Conservation (phyloP, 495 filamentous ascomycete genomes). For the Chaetomium fimeti region DNA sequence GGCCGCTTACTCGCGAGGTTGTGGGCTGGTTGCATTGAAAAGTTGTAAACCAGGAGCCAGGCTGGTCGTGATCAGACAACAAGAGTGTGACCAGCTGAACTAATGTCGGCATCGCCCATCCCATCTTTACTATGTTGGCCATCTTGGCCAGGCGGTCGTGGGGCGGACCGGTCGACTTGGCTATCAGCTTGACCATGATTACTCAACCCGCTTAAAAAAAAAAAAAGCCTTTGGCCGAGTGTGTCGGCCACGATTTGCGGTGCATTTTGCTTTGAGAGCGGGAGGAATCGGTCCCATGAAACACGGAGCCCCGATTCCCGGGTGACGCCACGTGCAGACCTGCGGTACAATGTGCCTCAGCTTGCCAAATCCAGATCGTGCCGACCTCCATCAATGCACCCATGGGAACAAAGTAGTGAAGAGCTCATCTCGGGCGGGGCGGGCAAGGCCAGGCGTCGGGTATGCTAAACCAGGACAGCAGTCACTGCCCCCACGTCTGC, state of each 20-base stretch:
- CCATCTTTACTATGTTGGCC: neutral
- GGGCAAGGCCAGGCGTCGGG: neutral
- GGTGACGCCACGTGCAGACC: neutral
- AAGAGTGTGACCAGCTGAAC: too few relatives aligned
- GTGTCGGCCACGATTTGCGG: neutral
- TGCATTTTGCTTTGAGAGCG: neutral
- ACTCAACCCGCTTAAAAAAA: neutral
- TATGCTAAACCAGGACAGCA: neutral
- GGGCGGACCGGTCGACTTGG: neutral
- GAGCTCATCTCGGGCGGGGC: neutral
- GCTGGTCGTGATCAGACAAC: too few relatives aligned
- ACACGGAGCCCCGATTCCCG: slow-evolving; percentile 31
- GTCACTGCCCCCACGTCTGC: neutral
- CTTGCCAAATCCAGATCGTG: neutral
- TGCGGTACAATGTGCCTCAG: neutral
- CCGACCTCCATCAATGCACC: neutral
- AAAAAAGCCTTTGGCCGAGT: neutral
- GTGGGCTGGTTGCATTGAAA: too few relatives aligned
- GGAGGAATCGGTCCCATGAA: slow-evolving; percentile 29
- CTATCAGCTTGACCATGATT: neutral
- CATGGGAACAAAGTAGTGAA: neutral
- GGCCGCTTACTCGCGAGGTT: too few relatives aligned
- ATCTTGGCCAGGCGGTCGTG: neutral
- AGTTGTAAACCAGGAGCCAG: too few relatives aligned
- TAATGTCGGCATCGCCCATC: too few relatives aligned